Evolutionary conservation across 2,329 filamentous ascomycete genomes (phyloP), one percentile per base, ranked within the genome.

Genomic region (Phaeophleospora eucalypticola): DNA sequence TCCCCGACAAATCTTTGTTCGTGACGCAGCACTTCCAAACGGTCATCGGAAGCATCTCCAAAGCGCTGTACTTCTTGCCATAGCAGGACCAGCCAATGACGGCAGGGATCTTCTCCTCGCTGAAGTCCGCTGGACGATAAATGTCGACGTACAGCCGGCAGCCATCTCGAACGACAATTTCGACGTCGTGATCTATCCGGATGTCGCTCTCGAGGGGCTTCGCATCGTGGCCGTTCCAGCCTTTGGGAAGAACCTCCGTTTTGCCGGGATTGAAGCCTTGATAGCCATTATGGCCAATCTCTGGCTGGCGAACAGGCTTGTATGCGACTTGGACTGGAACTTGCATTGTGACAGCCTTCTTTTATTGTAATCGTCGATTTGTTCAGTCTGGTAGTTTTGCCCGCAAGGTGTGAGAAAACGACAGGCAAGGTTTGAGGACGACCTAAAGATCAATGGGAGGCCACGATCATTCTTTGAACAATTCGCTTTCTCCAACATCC

Each of bases 31-130:
- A 67, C 27, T 68, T 65, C 66, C 65, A 68, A 3, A 63, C 59
- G 1, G 61, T 65, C 58, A 69, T 71, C 1, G 66, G 60, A 2
- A 71, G 58, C 59, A 70, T 70, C 15, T 63, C 56, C 12, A 71
- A 52, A 2, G 65, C 66, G 14, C 62, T 53, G 44, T 67, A 71
- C 46, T 71, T 68, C 52, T 76, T 76, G 16, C 73, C 73, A 48
- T 71, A 76, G 12, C 65, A 67, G 4, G 64, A 68, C 70, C 70
- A 76, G 40, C 62, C 64, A 1, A 77, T 52, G 18, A 75, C 58
- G 1, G 71, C 72, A 1, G 74, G 72, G 1, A 74, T 56, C 36
- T 65, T 68, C 41, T 58, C 57, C n/a, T 19, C 34, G 53, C 45
- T 14, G 19, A 48, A 45, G 20, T 59, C 56, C 1, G 68, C 59